A percentile compares a stretch with the other conserved stretches of the same genome.
These are phyloP conservation scores for Amorphotheca resinae DNA, from an alignment of 495 filamentous ascomycete species.

Conservation along the genomic window DNA sequence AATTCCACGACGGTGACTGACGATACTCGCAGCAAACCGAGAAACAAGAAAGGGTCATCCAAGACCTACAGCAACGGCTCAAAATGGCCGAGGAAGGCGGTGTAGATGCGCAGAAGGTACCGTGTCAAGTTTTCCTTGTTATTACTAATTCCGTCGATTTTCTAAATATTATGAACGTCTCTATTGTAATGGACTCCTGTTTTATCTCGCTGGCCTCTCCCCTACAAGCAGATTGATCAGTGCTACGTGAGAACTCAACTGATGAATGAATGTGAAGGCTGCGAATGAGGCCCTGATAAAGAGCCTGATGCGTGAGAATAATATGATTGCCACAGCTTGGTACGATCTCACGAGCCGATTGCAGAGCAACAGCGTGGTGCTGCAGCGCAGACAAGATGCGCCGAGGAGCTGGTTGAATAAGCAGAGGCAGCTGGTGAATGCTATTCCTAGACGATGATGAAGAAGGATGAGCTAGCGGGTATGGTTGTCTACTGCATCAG, in stretches of 20 bases:
- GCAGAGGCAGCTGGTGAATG: conserved; percentile 65
- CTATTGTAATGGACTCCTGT: neutral
- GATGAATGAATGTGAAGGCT: conserved; percentile 26
- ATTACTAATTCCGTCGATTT: neutral
- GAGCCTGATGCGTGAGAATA: conserved; percentile 69
- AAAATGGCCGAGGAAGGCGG: conserved; percentile 36
- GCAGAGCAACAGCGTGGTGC: conserved; percentile 77
- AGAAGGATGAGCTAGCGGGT: neutral
- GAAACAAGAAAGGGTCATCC: conserved; percentile 47
- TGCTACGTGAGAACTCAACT: conserved; percentile 1
- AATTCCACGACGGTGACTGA: neutral
- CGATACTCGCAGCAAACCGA: conserved; percentile 39
- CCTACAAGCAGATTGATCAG: too few species aligned
- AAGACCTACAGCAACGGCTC: conserved; percentile 43
- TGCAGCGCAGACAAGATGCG: conserved; percentile 60
- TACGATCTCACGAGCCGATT: conserved; percentile 75
- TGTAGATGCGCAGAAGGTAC: conserved; percentile 24
- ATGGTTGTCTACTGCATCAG: neutral
- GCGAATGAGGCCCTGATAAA: conserved; percentile 48
- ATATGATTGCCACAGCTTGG: conserved; percentile 80
- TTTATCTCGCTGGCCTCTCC: too few species aligned
- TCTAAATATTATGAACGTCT: neutral
- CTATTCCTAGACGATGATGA: conserved; percentile 15
- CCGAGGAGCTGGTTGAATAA: conserved; percentile 85
- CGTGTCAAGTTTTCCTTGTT: conserved; percentile 10